Evolutionary conservation across 2,329 filamentous ascomycete species (phyloP).

Genomic region (Scorias spongiosa): DNA sequence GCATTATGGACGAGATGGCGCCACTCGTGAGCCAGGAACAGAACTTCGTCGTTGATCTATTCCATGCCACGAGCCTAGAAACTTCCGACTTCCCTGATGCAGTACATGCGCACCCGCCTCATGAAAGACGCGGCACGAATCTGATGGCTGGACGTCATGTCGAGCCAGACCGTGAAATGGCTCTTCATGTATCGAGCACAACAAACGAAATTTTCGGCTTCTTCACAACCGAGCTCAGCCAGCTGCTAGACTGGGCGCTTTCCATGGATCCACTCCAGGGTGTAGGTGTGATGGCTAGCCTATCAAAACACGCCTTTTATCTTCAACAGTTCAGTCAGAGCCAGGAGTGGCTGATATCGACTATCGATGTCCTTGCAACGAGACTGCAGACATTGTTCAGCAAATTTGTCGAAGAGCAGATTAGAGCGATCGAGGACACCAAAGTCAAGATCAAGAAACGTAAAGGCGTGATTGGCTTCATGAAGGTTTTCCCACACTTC

Average conservation of each 20-base stretch:
- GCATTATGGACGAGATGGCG: constrained; percentile 65
- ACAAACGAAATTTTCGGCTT: constrained; percentile 85
- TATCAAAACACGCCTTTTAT: constrained; percentile 65
- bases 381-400: constrained; percentile 61
- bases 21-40: constrained; percentile 83
- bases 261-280: constrained; percentile 77
- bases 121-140: constrained; percentile 55
- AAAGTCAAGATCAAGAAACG: constrained; percentile 99
- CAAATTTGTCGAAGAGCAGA: constrained; percentile 86
- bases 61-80: constrained; percentile 79
- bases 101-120: constrained; percentile 50
- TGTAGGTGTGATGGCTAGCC: constrained; percentile 64
- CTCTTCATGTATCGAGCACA: constrained; percentile 65
- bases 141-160: constrained; percentile 60
- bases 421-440: constrained; percentile 89
- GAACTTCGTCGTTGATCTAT: constrained; percentile 94
- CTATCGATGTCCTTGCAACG: constrained; percentile 61
- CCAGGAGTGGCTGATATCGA: constrained; percentile 75
- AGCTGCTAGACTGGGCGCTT: constrained; percentile 70
- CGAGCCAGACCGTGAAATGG: constrained; percentile 77
- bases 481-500: constrained; percentile 83
- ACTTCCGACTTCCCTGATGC: constrained; percentile 71
- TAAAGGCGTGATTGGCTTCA: constrained; percentile 89
- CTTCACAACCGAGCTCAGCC: constrained; percentile 62
- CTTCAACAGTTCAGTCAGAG: constrained; percentile 61